These are phyloP conservation scores for Aspergillus sclerotiicarbonarius DNA, from an alignment of 495 filamentous ascomycete species.

Conservation along the genomic window DNA sequence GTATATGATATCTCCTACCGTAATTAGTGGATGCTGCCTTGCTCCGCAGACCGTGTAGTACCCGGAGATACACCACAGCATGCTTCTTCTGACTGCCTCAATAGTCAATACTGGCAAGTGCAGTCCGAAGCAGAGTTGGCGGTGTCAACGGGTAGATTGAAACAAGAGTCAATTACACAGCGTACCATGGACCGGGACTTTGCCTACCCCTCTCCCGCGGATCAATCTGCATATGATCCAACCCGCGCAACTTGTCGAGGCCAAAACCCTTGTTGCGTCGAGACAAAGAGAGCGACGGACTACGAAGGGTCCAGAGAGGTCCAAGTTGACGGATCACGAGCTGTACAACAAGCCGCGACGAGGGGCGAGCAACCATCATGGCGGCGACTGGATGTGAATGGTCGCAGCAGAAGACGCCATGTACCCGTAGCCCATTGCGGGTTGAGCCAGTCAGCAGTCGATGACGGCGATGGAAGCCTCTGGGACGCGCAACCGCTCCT, in stretches of 20 bases:
- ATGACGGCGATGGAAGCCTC: slow-evolving; percentile 14
- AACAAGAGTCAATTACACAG: not conserved
- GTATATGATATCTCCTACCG: not conserved
- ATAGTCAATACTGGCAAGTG: not conserved
- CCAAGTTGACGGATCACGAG: not conserved
- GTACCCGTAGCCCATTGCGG: not conserved
- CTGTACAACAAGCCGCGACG: not conserved
- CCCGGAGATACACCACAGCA: not conserved
- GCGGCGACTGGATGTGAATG: slow-evolving; percentile 5
- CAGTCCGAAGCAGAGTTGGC: not conserved
- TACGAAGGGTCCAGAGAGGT: not conserved
- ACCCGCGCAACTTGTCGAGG: not conserved
- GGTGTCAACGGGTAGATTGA: not conserved
- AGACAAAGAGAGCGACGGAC: not conserved
- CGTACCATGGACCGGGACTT: not conserved
- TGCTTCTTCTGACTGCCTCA: not conserved
- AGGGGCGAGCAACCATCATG: not conserved
- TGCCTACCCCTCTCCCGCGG: not conserved
- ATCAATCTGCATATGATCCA: not conserved
- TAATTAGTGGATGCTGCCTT: not conserved
- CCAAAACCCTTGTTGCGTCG: not conserved
- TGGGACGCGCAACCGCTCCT: slow-evolving; percentile 20
- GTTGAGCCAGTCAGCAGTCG: slow-evolving; percentile 17
- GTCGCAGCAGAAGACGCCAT: slow-evolving; percentile 6
- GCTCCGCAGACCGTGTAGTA: not conserved